Percentiles rank a stretch among this genome's conserved stretches.
phyloP scores from a whole-genome alignment of 108 stramenopile species.

The Cyclostephanos tholiformis region DNA sequence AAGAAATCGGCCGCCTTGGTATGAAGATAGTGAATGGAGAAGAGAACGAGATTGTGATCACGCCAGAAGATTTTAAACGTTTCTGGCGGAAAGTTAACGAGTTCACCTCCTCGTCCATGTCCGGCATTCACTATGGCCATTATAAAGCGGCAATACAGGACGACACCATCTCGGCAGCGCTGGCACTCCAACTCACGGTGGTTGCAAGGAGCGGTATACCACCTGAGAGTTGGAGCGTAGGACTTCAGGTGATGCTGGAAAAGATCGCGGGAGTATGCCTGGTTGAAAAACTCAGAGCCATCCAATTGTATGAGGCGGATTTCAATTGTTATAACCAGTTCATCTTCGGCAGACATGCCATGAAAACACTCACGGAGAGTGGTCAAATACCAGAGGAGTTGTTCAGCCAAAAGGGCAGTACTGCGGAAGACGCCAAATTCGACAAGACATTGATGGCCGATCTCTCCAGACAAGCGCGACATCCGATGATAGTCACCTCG shows the following conservation, averaged over 20 bases:
- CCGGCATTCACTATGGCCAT: too few relatives aligned
- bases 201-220: background rate
- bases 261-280: background rate
- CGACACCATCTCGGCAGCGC: background rate
- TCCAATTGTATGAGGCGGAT: slow-evolving; percentile 1
- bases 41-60: too few relatives aligned
- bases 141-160: too few relatives aligned
- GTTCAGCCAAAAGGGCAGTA: too few relatives aligned
- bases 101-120: too few relatives aligned
- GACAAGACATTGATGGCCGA: background rate
- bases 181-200: background rate
- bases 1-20: too few relatives aligned
- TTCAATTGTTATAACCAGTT: slow-evolving; percentile 3
- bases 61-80: too few relatives aligned
- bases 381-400: background rate
- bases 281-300: background rate
- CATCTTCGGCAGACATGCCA: background rate
- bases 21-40: too few relatives aligned
- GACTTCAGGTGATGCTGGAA: background rate
- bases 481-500: too few relatives aligned
- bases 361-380: too few relatives aligned
- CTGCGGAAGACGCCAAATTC: too few relatives aligned
- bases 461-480: background rate
- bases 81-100: too few relatives aligned
- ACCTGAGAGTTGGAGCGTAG: background rate